A percentile compares a stretch with the other conserved stretches of the same genome.
These are phyloP conservation scores for Mrakia blollopis DNA, from an alignment of 768 basidiomycete species.

Conservation along the genomic window DNA sequence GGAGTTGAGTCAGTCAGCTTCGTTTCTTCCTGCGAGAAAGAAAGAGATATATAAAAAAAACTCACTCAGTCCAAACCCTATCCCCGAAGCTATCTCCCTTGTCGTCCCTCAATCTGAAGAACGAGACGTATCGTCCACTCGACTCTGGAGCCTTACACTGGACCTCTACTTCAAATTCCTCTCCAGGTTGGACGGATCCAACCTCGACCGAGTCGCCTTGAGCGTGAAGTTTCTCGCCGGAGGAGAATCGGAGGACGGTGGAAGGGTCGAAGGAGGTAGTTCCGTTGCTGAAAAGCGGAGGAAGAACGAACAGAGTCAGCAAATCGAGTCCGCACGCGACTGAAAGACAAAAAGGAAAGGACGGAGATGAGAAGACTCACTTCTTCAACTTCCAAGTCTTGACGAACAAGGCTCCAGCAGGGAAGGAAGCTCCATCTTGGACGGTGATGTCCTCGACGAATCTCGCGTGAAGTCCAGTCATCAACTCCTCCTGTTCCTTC, in stretches of 20 bases:
- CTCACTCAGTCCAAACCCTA: constrained; percentile 75
- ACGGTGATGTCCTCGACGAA: constrained; percentile 59
- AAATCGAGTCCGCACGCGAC: neutral
- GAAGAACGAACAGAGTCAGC: neutral
- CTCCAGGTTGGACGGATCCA: constrained; percentile 57
- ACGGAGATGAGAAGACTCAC: neutral
- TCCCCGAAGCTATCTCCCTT: constrained; percentile 61
- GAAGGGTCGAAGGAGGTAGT: constrained; percentile 59
- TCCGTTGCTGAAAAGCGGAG: constrained; percentile 47
- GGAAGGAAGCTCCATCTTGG: constrained; percentile 67
- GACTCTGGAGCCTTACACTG: constrained; percentile 77
- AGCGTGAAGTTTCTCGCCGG: constrained; percentile 58
- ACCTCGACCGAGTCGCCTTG: constrained; percentile 49
- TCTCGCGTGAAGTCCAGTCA: neutral
- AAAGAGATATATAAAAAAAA: constrained; percentile 28
- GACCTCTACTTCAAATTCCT: constrained; percentile 61
- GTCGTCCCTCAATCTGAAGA: constrained; percentile 67
- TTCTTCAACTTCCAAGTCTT: constrained; percentile 77
- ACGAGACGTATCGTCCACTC: constrained; percentile 67
- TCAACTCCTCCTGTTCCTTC: neutral
- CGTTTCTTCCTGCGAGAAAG: neutral
- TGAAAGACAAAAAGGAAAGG: neutral
- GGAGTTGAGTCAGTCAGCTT: constrained; percentile 2
- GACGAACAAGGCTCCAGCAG: constrained; percentile 77
- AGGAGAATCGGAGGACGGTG: constrained; percentile 66